Conservation (phyloP, 768 basidiomycete genomes). For the Nidularia sp. region DNA sequence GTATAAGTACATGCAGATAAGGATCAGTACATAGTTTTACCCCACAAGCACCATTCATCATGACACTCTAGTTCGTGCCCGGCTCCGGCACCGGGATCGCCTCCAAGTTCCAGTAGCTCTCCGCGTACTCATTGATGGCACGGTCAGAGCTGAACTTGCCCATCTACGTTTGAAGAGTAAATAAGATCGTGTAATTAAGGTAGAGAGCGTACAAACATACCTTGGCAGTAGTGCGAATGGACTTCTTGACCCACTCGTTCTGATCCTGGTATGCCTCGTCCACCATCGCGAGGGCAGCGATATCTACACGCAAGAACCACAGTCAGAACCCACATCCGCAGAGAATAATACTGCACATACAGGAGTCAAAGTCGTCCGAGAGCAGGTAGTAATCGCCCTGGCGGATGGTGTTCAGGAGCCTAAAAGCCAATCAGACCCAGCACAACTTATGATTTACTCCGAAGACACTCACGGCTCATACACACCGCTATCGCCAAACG, state of each 20-base stretch:
- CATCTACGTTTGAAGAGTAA: constrained; percentile 48
- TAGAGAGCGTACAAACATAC: constrained; percentile 19
- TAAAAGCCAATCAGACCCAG: constrained; percentile 23
- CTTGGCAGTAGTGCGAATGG: constrained; percentile 78
- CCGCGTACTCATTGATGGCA: constrained; percentile 89
- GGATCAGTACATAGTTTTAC: no score
- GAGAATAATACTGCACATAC: constrained; percentile 32
- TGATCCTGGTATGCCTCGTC: constrained; percentile 85
- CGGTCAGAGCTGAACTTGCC: constrained; percentile 96
- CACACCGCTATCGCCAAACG: constrained; percentile 75
- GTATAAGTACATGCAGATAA: no score
- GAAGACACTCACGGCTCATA: constrained; percentile 76
- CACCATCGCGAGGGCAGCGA: constrained; percentile 80
- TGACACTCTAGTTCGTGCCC: background rate
- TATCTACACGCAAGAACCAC: constrained; percentile 39
- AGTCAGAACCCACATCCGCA: background rate
- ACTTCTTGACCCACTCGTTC: constrained; percentile 90
- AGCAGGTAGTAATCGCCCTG: constrained; percentile 78
- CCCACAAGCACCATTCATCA: background rate
- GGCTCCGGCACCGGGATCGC: constrained; percentile 20
- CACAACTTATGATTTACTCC: constrained; percentile 9
- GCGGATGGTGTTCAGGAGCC: constrained; percentile 71
- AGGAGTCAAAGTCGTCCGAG: constrained; percentile 93
- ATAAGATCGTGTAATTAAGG: background rate
- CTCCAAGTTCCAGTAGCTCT: constrained; percentile 82